phyloP scores from a whole-genome alignment of 2,329 filamentous ascomycete species.

The Daldinia sp. region DNA sequence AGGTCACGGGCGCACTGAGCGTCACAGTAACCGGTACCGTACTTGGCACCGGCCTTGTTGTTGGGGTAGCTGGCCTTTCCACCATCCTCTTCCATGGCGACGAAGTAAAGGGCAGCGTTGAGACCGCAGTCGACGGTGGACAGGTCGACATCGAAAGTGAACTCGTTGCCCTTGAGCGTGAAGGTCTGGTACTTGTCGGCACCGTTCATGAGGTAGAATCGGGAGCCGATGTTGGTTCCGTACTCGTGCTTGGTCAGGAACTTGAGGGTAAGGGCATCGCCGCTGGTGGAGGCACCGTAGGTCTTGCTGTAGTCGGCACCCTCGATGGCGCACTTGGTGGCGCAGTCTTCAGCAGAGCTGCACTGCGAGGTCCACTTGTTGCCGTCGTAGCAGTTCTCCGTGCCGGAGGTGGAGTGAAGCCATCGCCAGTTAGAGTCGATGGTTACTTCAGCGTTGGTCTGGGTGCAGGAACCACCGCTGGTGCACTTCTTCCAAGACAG shows the following conservation, averaged over 20 bases:
- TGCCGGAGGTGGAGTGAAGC: conserved; percentile 59
- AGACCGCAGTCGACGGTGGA: conserved; percentile 71
- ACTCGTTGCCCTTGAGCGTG: conserved; percentile 69
- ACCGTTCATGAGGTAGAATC: conserved; percentile 69
- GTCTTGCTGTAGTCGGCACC: conserved; percentile 61
- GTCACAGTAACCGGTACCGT: conserved; percentile 68
- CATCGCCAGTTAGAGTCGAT: conserved; percentile 67
- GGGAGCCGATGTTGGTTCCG: conserved; percentile 58
- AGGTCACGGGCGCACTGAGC: conserved; percentile 62
- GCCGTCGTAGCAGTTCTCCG: conserved; percentile 64
- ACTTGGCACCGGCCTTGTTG: conserved; percentile 63
- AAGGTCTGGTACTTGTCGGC: conserved; percentile 70
- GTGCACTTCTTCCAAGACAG: conserved; percentile 63
- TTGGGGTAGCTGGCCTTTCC: conserved; percentile 60
- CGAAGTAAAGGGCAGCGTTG: conserved; percentile 72
- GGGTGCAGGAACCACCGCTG: conserved; percentile 57
- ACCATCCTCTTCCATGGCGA: conserved; percentile 68
- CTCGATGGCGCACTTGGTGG: conserved; percentile 60
- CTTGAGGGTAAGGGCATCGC: conserved; percentile 62
- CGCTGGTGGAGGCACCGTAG: conserved; percentile 62
- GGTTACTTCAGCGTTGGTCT: conserved; percentile 60
- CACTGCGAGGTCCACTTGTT: conserved; percentile 56
- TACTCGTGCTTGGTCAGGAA: conserved; percentile 64
- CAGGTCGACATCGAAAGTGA: conserved; percentile 74
- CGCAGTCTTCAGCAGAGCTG: conserved; percentile 56